Evolutionary conservation across 2,329 filamentous ascomycete species (phyloP), one percentile per base, ranked within the genome.

Genomic region (Venturia pyrina): DNA sequence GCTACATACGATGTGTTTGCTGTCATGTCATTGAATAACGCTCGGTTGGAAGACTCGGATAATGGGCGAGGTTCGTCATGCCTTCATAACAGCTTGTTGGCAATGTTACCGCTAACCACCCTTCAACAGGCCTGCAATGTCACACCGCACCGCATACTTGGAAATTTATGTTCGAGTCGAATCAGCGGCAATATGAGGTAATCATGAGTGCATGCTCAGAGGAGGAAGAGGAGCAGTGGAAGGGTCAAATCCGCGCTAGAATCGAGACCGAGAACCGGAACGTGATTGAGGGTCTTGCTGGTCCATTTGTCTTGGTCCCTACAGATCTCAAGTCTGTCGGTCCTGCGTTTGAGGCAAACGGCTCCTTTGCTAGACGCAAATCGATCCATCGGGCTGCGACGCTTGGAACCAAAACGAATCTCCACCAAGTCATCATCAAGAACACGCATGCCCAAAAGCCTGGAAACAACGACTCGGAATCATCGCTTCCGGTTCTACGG

Each of bases 101-200:
- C 65, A 44, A 69, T 67, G 41, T 73, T 21, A 44, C 17, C 34
- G 62, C 48, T 50, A 28, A 50, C 43, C n/a, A 64, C 15, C 24
- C 60, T 59, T 15, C 17, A n/a, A 7, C 68, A 96, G 92, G 91
- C 0, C 75, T 98, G 8, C 91, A 93, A 80, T 97, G 92, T 72
- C 88, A 95, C 69, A 90, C 89, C 3, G 90, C 90, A 0, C 87
- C 90, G 0, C 90, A 90, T 74, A 95, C 92, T 1, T 98, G 93
- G 93, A 99, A 98, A 74, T 72, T 97, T 13, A 82, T 91, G 2
- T 97, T 98, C 72, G 88, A 95, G 73, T 85, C 85, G 69, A 83
- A 89, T 66, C 85, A 89, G 69, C 86, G 89, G 67, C 80, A 93
- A 64, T 93, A 90, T 73, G 93, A 98, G 75, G 77, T 96, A 19